Evolutionary conservation across 805 yeast species (phyloP), one percentile per base, ranked within the genome.

Genomic region (Cyberlindnera samutprakarnensis): DNA sequence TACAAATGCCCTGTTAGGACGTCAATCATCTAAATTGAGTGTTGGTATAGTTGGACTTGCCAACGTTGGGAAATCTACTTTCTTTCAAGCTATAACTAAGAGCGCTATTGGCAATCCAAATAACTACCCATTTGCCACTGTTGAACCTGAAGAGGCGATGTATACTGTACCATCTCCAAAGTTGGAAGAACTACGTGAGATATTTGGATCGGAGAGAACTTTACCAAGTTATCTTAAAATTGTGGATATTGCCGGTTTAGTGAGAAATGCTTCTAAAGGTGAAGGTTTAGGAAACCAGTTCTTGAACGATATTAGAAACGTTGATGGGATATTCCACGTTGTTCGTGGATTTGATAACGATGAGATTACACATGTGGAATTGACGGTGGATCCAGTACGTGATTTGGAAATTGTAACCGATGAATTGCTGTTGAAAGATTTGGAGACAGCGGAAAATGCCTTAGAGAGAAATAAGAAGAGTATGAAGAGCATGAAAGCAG

Each of bases 231-330:
- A 66, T 38, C 64, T 82, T 51, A 78, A 84, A 29, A 67, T 82
- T 28, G 78, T 74, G 44, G 94, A 82, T 54, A 82, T 82, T 53
- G 94, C 94, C 12, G 94, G 94, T 32, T 64, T 82, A 41, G 81
- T 86, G 28, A 74, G 78, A 56, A 85, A 84, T 51, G 94, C 94
- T 4, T 72, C 81, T n/a, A 70, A 72, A 31, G 94, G 94, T 41
- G 86, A 78, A 59, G 94, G 94, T 32, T 63, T 82, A 42, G 94
- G 94, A 33, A 81, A 82, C 57, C 82, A 80, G 47, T 82, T 82
- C 61, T 65, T 82, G 51, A 74, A 80, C 43, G 82, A 82, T 58
- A 82, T 82, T 39, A 66, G 84, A 55, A 78, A 77, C 33, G 90
- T 81, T 21, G 92, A 82, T 64, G 87, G 87, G 24, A 76, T 82